Evolutionary conservation across 108 stramenopile species (phyloP), one percentile per base, ranked within the genome.

Genomic region (Phaeodactylum tricornutum): DNA sequence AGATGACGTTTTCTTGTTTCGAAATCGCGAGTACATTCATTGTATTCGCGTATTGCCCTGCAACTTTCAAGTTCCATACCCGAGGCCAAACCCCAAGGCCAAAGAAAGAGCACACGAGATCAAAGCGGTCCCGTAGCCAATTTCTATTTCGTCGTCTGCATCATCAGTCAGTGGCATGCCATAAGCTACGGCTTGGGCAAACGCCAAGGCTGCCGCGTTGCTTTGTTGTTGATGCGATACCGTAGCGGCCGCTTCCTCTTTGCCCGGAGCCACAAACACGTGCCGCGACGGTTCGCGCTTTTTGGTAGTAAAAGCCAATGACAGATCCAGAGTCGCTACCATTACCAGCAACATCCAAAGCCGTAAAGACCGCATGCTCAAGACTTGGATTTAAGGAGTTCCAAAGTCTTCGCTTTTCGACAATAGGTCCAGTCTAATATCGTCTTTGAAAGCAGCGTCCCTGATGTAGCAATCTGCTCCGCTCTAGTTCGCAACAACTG

Each of bases 41-140:
- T n/a, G n/a, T n/a, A n/a, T n/a, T n/a, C n/a, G n/a, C n/a, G n/a
- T n/a, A n/a, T n/a, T n/a, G n/a, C n/a, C n/a, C n/a, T n/a, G n/a
- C 33, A n/a, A 7, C 8, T 42, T 47, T 58, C 59, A 72, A 22
- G 79, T 81, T 45, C 79, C 82, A 43, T 90, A 90, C 45, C 87
- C 87, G 23, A 85, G 71, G 38, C 79, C 69, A 55, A 90, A 90
- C 36, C 87, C 87, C 29, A 90, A 62, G n/a, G 87, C 87, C 21
- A 85, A 56, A 20, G 81, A 83, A 20, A 90, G 59, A 25, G 79
- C 67, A 53, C 87, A 90, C 2, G 87, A 81, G 24, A 85, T 69
- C 26, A 85, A 53, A 32, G 77, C 84, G n/a, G 78, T 65, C 26
- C 74, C 81, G 44, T 81, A 80, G 48, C 81, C 72, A 12, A 84